Evolutionary conservation across 352 stramenopile genomes (phyloP).

Genomic region (Phytophthora sp.): DNA sequence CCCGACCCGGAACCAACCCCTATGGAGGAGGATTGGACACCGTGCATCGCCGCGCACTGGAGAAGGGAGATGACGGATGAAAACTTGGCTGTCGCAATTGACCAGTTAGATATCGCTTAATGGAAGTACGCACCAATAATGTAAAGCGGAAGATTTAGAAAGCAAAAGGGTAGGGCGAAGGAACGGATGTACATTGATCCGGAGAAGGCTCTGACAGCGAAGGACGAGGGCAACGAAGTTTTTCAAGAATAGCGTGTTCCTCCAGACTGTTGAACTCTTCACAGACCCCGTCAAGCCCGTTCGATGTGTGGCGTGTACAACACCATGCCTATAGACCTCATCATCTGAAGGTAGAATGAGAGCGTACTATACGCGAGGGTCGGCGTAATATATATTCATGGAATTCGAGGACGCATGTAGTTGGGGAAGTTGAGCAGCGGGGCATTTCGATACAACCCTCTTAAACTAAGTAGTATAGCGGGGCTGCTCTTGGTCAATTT

Average conservation of each 20-base stretch:
- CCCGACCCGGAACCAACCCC: constrained; percentile 54
- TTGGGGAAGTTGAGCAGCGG: too few species aligned
- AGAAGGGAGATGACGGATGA: constrained; percentile 94
- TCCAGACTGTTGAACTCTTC: constrained; percentile 93
- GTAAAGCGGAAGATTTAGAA: constrained; percentile 97
- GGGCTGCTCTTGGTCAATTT: too few species aligned
- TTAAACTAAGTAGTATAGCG: too few species aligned
- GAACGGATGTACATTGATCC: constrained; percentile 96
- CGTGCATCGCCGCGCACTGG: constrained; percentile 95
- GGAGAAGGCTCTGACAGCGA: constrained; percentile 96
- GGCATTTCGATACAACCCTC: too few species aligned
- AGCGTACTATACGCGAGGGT: too few species aligned
- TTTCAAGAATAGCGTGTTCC: constrained; percentile 97
- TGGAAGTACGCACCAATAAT: constrained; percentile 91
- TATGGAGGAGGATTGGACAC: constrained; percentile 87
- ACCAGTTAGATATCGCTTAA: constrained; percentile 88
- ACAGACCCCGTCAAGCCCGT: constrained; percentile 98
- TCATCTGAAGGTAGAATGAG: too few species aligned
- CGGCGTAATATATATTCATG: too few species aligned
- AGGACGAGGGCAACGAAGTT: constrained; percentile 98
- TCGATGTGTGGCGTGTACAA: constrained; percentile 98
- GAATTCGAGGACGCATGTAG: too few species aligned
- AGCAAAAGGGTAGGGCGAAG: constrained; percentile 94
- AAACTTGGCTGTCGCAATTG: constrained; percentile 84
- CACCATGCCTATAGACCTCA: too few species aligned